These are phyloP conservation scores for Penicillium sp. DNA, from an alignment of 2,329 filamentous ascomycete species.

Conservation along the genomic window DNA sequence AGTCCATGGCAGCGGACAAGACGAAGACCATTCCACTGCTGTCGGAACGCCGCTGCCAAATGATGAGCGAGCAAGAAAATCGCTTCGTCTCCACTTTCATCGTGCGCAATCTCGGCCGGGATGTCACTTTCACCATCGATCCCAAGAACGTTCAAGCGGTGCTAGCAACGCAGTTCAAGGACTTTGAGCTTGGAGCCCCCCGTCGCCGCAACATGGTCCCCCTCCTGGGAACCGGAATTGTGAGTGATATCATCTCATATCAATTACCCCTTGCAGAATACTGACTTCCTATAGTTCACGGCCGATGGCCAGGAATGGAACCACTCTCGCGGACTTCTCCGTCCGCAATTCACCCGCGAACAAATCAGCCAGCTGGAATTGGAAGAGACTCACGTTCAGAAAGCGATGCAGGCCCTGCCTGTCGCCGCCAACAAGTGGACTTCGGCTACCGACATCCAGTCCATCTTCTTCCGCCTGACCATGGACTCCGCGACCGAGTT, in stretches of 20 bases:
- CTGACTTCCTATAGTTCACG: constrained; percentile 45
- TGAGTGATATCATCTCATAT: constrained; percentile 19
- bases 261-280: not conserved
- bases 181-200: constrained; percentile 77
- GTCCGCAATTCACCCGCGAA: constrained; percentile 84
- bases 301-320: constrained; percentile 80
- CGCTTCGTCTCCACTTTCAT: constrained; percentile 28
- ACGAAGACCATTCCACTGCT: constrained; percentile 23
- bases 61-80: constrained; percentile 23
- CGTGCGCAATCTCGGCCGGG: constrained; percentile 24
- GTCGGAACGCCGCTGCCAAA: constrained; percentile 18
- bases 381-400: constrained; percentile 76
- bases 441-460: constrained; percentile 65
- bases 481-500: constrained; percentile 87
- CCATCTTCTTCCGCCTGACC: constrained; percentile 81
- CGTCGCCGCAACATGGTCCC: constrained; percentile 61
- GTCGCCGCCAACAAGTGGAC: constrained; percentile 52
- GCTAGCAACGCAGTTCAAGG: constrained; percentile 76
- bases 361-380: constrained; percentile 77
- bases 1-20: constrained; percentile 26
- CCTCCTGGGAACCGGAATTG: constrained; percentile 48
- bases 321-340: constrained; percentile 73
- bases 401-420: constrained; percentile 67
- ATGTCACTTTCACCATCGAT: constrained; percentile 33
- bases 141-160: constrained; percentile 76